These are phyloP conservation scores for Gnomoniopsis sp. DNA, from an alignment of 2,329 filamentous ascomycete species.

Conservation along the genomic window DNA sequence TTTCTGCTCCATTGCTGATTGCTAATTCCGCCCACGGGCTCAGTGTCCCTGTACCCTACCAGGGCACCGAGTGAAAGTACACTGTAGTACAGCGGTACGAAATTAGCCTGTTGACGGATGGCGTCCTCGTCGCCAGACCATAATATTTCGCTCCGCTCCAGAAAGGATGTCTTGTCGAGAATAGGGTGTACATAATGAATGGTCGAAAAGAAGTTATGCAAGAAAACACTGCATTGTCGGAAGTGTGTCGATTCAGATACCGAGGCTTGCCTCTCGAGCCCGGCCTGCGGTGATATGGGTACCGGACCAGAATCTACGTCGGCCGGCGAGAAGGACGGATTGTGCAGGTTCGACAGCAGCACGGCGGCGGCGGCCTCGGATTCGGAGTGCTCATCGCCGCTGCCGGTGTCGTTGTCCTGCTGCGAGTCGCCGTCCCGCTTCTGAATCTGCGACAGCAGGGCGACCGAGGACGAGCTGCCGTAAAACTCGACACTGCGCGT, in stretches of 20 bases:
- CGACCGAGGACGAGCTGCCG: slow-evolving; percentile 43
- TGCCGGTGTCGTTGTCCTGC: slow-evolving; percentile 1
- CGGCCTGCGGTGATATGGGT: neutral
- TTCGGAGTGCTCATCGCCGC: slow-evolving; percentile 13
- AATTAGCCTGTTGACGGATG: slow-evolving; percentile 31
- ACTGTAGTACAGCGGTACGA: slow-evolving; percentile 44
- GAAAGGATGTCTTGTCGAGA: slow-evolving; percentile 36
- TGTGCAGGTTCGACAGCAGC: slow-evolving; percentile 42
- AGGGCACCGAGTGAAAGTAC: slow-evolving; percentile 43
- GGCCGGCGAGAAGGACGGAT: slow-evolving; percentile 37
- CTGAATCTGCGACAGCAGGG: slow-evolving; percentile 39
- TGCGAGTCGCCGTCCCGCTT: slow-evolving; percentile 21
- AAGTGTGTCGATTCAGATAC: slow-evolving; percentile 29
- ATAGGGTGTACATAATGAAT: slow-evolving; percentile 37
- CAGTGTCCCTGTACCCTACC: slow-evolving; percentile 40
- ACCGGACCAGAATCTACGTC: slow-evolving; percentile 11
- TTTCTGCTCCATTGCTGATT: slow-evolving; percentile 44
- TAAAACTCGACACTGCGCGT: slow-evolving; percentile 45
- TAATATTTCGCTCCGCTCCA: slow-evolving; percentile 38
- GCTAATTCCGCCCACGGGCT: slow-evolving; percentile 37
- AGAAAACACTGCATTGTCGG: slow-evolving; percentile 40
- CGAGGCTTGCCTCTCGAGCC: slow-evolving; percentile 4
- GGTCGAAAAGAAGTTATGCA: slow-evolving; percentile 45
- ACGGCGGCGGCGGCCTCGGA: slow-evolving; percentile 28
- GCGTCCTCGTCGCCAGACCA: slow-evolving; percentile 30